phyloP scores from a whole-genome alignment of 345 rosid genomes.

The Schrenkiella parvula region DNA sequence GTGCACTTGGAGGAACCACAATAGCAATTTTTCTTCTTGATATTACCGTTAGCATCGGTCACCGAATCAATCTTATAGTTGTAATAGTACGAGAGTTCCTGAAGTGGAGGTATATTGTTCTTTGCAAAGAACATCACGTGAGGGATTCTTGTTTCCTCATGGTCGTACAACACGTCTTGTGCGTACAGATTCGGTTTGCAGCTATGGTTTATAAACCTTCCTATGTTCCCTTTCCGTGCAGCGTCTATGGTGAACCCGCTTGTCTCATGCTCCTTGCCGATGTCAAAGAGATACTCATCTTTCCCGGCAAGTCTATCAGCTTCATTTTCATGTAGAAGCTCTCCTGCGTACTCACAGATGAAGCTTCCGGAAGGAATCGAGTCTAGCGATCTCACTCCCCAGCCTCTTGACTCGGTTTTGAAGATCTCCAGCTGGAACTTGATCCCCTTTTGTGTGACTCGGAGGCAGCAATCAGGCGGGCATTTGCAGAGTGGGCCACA shows the following conservation, averaged over 20 bases:
- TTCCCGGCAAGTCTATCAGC: conserved; percentile 62
- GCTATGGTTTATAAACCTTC: conserved; percentile 90
- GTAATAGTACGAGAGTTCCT: conserved; percentile 73
- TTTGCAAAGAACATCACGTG: conserved; percentile 81
- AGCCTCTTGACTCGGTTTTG: conserved; percentile 73
- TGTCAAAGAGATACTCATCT: conserved; percentile 81
- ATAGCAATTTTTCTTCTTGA: conserved; percentile 61
- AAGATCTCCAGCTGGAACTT: conserved; percentile 77
- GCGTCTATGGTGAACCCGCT: conserved; percentile 80
- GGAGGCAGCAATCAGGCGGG: conserved; percentile 63
- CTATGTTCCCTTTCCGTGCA: conserved; percentile 60
- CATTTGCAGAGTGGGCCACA: conserved; percentile 83
- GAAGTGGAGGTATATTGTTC: conserved; percentile 80
- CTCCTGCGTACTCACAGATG: conserved; percentile 85
- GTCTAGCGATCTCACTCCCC: conserved; percentile 83
- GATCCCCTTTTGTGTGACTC: conserved; percentile 75
- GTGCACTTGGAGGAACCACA: conserved; percentile 73
- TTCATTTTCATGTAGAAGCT: conserved; percentile 72
- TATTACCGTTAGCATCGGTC: conserved; percentile 56
- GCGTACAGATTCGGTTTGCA: conserved; percentile 94
- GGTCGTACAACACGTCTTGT: conserved; percentile 78
- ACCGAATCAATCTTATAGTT: conserved; percentile 65
- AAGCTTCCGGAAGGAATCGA: conserved; percentile 80
- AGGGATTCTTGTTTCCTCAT: conserved; percentile 63
- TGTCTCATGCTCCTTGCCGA: conserved; percentile 42